Evolutionary conservation across 2,329 filamentous ascomycete species (phyloP).

Genomic region (Alternaria angustiovoidea): DNA sequence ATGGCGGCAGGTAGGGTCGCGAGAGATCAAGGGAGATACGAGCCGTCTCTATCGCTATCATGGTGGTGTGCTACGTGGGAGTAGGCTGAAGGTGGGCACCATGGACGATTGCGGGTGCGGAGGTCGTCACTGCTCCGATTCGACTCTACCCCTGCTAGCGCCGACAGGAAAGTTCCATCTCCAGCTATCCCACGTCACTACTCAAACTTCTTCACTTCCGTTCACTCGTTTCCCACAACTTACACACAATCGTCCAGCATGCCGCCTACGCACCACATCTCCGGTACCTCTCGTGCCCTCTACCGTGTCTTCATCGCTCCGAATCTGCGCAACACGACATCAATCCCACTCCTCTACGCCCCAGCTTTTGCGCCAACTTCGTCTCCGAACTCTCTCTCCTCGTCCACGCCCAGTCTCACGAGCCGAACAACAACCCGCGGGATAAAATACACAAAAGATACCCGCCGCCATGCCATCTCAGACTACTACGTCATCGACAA

Average conservation of each 20-base stretch:
- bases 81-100: constrained; percentile 21
- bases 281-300: constrained; percentile 51
- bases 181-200: background rate
- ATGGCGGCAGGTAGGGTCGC: constrained; percentile 52
- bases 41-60: constrained; percentile 23
- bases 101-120: constrained; percentile 20
- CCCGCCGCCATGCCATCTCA: constrained; percentile 48
- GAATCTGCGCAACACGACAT: constrained; percentile 30
- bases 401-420: constrained; percentile 14
- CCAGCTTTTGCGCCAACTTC: constrained; percentile 26
- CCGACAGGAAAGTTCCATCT: constrained; percentile 6
- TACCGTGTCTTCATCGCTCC: constrained; percentile 56
- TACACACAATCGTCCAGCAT: constrained; percentile 17
- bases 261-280: constrained; percentile 40
- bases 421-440: constrained; percentile 25
- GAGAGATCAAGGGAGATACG: constrained; percentile 2
- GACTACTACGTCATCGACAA: constrained; percentile 56
- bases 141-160: constrained; percentile 21
- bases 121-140: constrained; percentile 30
- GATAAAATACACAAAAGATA: constrained; percentile 35
- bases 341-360: constrained; percentile 28
- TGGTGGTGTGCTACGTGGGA: constrained; percentile 30
- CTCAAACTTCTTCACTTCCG: background rate
- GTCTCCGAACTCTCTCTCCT: constrained; percentile 11
- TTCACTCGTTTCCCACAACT: too few relatives aligned